Evolutionary conservation across 352 stramenopile species (phyloP).

Genomic region (Pythium biforme): DNA sequence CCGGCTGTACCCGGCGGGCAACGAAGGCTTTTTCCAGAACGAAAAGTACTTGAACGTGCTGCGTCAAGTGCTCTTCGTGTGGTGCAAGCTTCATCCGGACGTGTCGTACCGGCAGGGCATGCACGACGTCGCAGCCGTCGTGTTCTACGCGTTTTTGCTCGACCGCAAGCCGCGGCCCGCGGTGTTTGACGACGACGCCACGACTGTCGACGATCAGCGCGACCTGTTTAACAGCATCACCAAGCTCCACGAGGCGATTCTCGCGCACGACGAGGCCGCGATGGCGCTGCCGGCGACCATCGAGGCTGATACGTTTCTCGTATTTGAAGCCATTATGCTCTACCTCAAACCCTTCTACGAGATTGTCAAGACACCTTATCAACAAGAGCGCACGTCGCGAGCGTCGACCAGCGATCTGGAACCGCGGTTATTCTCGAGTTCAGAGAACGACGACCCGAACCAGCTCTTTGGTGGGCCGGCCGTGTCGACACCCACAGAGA

Average conservation of each 20-base stretch:
- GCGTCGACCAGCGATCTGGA: constrained; percentile 11
- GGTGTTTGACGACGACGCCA: constrained; percentile 4
- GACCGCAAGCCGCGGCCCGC: constrained; percentile 23
- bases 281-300: constrained; percentile 36
- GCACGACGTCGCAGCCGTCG: constrained; percentile 78
- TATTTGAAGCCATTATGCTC: constrained; percentile 77
- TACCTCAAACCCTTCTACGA: constrained; percentile 81
- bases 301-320: constrained; percentile 66
- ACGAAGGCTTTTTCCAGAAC: constrained; percentile 80
- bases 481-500: constrained; percentile 17
- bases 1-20: constrained; percentile 66
- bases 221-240: constrained; percentile 25
- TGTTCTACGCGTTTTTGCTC: constrained; percentile 67
- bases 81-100: constrained; percentile 76
- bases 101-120: constrained; percentile 86
- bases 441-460: constrained; percentile 26
- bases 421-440: constrained; percentile 31
- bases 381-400: constrained; percentile 13
- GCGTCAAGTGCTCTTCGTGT: constrained; percentile 80
- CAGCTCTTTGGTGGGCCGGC: constrained; percentile 24
- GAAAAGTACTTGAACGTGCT: constrained; percentile 56
- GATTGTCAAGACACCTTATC: constrained; percentile 48
- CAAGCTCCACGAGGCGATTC: constrained; percentile 2
- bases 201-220: not conserved
- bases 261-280: constrained; percentile 5